A percentile compares a stretch with the other conserved stretches of the same genome.
These are phyloP conservation scores for Trypanosomatidae sp. DNA, from an alignment of 208 protist species.

Conservation along the genomic window DNA sequence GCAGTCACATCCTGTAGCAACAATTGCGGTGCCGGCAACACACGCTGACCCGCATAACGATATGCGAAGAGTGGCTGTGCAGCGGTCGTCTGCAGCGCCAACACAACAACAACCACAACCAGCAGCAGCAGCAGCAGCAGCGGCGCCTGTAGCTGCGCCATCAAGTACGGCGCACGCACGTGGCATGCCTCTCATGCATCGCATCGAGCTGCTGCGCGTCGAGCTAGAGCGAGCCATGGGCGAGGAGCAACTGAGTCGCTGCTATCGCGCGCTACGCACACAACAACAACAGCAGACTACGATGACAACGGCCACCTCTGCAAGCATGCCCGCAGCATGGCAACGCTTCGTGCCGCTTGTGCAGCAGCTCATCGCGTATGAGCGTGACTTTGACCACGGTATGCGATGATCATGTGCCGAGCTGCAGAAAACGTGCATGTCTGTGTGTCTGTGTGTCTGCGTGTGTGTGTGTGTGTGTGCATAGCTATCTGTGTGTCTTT, in stretches of 20 bases:
- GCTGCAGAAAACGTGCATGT: too few species aligned
- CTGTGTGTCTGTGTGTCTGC: too few species aligned
- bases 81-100: too few species aligned
- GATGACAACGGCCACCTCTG: constrained; percentile 46
- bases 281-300: constrained; percentile 62
- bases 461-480: too few species aligned
- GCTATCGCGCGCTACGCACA: constrained; percentile 72
- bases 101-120: too few species aligned
- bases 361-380: constrained; percentile 75
- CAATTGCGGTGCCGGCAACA: constrained; percentile 59
- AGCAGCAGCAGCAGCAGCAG: too few species aligned
- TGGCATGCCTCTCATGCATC: constrained; percentile 80
- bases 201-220: constrained; percentile 84
- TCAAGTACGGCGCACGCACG: too few species aligned
- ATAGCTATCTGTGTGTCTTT: too few species aligned
- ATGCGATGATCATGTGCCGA: too few species aligned
- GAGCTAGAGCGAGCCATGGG: constrained; percentile 77
- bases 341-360: constrained; percentile 75
- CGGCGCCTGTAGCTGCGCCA: too few species aligned
- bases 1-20: constrained; percentile 19
- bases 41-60: too few species aligned
- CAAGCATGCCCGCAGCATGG: constrained; percentile 33
- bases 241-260: constrained; percentile 43
- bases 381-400: constrained; percentile 76
- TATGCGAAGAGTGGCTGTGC: too few species aligned